These are phyloP conservation scores for Beauveria scarabaeidicola DNA, from an alignment of 2,329 filamentous ascomycete genomes.

Conservation along the genomic window DNA sequence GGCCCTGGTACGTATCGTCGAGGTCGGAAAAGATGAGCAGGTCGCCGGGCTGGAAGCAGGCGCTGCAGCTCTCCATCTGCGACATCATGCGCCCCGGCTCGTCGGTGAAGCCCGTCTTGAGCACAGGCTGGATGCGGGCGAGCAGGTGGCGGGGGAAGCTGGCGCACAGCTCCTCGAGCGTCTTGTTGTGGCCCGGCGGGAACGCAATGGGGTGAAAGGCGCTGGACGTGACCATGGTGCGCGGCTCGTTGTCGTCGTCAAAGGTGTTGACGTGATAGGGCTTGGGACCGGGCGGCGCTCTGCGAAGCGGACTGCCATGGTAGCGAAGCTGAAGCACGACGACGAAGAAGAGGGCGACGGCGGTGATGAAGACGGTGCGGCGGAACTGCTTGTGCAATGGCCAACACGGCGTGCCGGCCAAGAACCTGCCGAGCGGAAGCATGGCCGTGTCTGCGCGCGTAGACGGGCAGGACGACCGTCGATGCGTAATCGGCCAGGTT, in stretches of 20 bases:
- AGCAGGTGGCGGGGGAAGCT: constrained; percentile 20
- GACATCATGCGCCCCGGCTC: constrained; percentile 17
- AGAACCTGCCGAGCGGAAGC: not conserved
- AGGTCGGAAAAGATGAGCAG: constrained; percentile 45
- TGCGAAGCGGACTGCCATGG: not conserved
- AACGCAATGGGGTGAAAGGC: constrained; percentile 15
- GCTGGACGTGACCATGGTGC: not conserved
- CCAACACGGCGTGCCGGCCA: not conserved
- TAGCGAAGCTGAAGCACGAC: not conserved
- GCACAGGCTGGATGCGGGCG: constrained; percentile 24
- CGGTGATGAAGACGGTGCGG: not conserved
- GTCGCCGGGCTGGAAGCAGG: constrained; percentile 20
- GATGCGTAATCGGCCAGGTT: no score
- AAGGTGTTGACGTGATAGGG: not conserved
- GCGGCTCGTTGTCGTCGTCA: not conserved
- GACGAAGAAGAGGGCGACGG: not conserved
- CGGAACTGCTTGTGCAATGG: not conserved
- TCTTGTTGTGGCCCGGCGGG: constrained; percentile 16
- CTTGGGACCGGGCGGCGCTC: no score
- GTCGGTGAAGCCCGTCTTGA: constrained; percentile 30
- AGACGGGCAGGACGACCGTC: no score
- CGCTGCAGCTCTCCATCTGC: constrained; percentile 43
- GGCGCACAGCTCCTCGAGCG: constrained; percentile 18
- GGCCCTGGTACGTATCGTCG: constrained; percentile 35
- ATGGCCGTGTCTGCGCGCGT: not conserved